Conservation (phyloP, 176 grass and related monocot genomes). For the Urochloa ruziziensis region DNA sequence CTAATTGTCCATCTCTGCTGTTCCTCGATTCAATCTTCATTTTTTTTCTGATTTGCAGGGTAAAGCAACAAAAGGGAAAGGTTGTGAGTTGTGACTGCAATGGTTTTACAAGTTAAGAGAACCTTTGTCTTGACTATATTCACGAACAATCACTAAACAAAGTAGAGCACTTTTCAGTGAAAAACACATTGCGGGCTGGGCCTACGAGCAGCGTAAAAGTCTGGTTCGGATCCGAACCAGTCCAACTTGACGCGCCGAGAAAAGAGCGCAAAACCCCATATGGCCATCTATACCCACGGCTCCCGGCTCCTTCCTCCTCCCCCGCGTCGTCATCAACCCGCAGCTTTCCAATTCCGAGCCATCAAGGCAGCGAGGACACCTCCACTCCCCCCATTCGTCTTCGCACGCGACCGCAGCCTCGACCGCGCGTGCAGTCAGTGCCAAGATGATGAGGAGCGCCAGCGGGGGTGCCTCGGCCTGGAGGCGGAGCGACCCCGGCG, state of each 20-base stretch:
- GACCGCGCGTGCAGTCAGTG: background rate
- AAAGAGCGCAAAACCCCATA: background rate
- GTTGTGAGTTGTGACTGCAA: too few relatives aligned
- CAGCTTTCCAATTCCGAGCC: conserved; percentile 29
- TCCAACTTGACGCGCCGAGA: conserved; percentile 4
- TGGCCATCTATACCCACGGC: too few relatives aligned
- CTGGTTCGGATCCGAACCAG: background rate
- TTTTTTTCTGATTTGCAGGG: background rate
- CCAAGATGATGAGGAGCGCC: conserved; percentile 21
- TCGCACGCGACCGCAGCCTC: background rate
- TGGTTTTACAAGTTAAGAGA: background rate
- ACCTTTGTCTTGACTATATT: background rate
- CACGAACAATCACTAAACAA: background rate
- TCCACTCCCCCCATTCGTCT: background rate
- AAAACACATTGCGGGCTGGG: background rate
- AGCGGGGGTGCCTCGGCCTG: background rate
- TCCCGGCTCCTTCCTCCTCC: background rate
- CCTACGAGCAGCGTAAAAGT: background rate
- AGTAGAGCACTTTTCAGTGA: background rate
- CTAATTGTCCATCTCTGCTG: background rate
- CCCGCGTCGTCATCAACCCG: conserved; percentile 5
- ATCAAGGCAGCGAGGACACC: background rate
- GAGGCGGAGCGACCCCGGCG: conserved; percentile 28
- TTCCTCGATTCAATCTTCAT: background rate
- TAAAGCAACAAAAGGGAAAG: background rate